phyloP scores from a whole-genome alignment of 2,329 filamentous ascomycete genomes.

The Trichophyton simii region DNA sequence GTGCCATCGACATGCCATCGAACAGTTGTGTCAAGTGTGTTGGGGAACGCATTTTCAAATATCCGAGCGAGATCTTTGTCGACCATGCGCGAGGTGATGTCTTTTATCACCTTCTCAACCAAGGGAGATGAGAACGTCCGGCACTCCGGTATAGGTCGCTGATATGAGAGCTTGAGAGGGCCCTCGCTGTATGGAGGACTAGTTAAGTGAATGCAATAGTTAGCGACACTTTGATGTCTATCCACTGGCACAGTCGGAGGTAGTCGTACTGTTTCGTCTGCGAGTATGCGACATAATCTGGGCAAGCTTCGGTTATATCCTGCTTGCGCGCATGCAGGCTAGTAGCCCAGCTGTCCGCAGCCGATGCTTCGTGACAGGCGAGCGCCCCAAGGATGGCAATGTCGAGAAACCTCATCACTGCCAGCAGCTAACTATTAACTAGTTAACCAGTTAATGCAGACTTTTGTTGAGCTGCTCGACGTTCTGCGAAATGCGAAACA shows the following conservation, averaged over 20 bases:
- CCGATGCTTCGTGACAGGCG: neutral
- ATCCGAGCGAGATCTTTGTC: slow-evolving; percentile 81
- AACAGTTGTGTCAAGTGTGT: slow-evolving; percentile 79
- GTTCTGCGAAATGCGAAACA: neutral
- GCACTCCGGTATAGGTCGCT: slow-evolving; percentile 67
- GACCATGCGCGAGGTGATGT: slow-evolving; percentile 66
- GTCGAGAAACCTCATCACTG: neutral
- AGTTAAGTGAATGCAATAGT: neutral
- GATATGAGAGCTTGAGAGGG: slow-evolving; percentile 67
- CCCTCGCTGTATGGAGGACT: slow-evolving; percentile 72
- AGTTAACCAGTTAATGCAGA: no score
- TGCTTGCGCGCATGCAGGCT: neutral
- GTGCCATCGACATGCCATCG: slow-evolving; percentile 67
- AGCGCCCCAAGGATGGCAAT: neutral
- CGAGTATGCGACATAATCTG: slow-evolving; percentile 21
- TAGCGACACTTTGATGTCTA: neutral
- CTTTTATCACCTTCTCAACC: slow-evolving; percentile 76
- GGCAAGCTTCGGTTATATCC: slow-evolving; percentile 14
- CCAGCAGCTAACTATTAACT: neutral
- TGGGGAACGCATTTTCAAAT: slow-evolving; percentile 92
- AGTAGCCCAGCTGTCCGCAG: neutral
- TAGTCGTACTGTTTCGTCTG: slow-evolving; percentile 12
- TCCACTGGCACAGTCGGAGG: neutral
- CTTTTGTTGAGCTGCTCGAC: neutral
- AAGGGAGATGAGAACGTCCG: slow-evolving; percentile 78